Evolutionary conservation across 148 eudicot genomes (phyloP).

Genomic region (Amaranthus cruentus): DNA sequence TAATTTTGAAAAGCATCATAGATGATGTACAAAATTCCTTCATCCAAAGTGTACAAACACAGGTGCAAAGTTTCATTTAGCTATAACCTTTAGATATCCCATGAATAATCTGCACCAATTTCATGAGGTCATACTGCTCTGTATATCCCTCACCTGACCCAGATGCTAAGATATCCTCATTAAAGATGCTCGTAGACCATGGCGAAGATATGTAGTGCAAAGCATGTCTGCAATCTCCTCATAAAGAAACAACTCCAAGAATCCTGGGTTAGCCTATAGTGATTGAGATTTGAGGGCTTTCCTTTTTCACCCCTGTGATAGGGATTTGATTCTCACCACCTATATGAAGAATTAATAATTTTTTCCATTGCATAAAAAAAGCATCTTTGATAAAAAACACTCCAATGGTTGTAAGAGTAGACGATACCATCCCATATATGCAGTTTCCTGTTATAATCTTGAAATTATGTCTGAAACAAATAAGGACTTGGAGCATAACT

Average conservation of each 20-base stretch:
- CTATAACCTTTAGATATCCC: not conserved
- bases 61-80: not conserved
- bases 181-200: not conserved
- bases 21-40: not conserved
- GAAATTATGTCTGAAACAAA: not conserved
- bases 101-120: not conserved
- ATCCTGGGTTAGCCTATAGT: no score
- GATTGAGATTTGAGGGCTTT: no score
- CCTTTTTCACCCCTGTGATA: no score
- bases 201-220: not conserved
- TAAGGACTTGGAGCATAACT: not conserved
- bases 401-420: not conserved
- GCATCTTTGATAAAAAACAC: not conserved
- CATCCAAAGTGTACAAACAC: not conserved
- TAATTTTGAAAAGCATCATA: not conserved
- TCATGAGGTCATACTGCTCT: not conserved
- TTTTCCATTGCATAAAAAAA: no score
- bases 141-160: not conserved
- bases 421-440: not conserved
- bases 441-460: not conserved
- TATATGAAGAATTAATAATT: no score
- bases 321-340: no score
- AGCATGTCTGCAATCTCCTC: not conserved
- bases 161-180: not conserved
- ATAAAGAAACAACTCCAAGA: not conserved